Evolutionary conservation across 2,329 filamentous ascomycete species (phyloP).

Genomic region (Fonsecaea pedrosoi): DNA sequence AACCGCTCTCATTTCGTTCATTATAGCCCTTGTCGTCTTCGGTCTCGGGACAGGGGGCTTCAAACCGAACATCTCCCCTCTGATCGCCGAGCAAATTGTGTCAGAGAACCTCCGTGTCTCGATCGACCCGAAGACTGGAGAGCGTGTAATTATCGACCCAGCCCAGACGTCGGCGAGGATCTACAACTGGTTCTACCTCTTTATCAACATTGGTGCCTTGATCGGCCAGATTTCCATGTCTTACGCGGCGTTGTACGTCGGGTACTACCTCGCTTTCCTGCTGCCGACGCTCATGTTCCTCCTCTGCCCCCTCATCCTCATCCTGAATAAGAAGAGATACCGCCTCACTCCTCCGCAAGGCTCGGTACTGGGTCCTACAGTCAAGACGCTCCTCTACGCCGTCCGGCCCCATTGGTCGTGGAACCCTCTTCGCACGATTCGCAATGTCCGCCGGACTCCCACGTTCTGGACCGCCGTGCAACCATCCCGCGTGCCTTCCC

Average conservation of each 20-base stretch:
- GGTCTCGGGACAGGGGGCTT: constrained; percentile 69
- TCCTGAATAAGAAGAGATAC: constrained; percentile 68
- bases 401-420: constrained; percentile 69
- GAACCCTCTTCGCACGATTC: constrained; percentile 64
- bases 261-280: constrained; percentile 75
- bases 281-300: constrained; percentile 72
- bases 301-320: constrained; percentile 66
- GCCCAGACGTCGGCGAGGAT: constrained; percentile 71
- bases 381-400: constrained; percentile 65
- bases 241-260: constrained; percentile 76
- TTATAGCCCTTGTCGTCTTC: constrained; percentile 46
- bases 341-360: constrained; percentile 70
- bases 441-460: constrained; percentile 60
- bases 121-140: constrained; percentile 59
- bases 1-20: constrained; percentile 40
- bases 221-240: constrained; percentile 70
- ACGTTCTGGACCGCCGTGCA: constrained; percentile 72
- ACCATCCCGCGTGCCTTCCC: constrained; percentile 66
- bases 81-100: constrained; percentile 74
- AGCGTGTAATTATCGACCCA: constrained; percentile 74
- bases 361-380: constrained; percentile 72
- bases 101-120: constrained; percentile 65
- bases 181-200: constrained; percentile 74
- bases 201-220: constrained; percentile 72
- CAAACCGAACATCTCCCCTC: constrained; percentile 77